Evolutionary conservation across 768 basidiomycete species (phyloP).

Genomic region (Suillus cothurnatus): DNA sequence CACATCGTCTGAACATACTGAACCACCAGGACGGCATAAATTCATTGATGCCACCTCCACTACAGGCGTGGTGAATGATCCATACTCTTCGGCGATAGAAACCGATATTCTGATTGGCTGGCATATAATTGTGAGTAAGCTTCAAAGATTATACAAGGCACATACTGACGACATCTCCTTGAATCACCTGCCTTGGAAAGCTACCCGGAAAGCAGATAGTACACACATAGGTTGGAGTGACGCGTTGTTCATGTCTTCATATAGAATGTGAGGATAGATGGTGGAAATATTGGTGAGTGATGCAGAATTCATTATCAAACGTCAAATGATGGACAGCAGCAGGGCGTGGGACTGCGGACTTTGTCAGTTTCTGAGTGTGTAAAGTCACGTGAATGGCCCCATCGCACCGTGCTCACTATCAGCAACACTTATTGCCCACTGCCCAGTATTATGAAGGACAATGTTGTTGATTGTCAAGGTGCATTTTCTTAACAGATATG

Average conservation of each 20-base stretch:
- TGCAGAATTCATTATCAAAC: not conserved
- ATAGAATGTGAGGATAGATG: not conserved
- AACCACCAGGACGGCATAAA: not conserved
- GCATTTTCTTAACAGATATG: not conserved
- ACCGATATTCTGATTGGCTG: constrained; percentile 10
- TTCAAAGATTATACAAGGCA: not conserved
- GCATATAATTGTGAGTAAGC: constrained; percentile 1
- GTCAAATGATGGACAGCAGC: not conserved
- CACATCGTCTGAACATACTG: not conserved
- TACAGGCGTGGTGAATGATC: constrained; percentile 7
- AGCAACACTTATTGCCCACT: not conserved
- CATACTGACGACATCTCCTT: too few relatives aligned
- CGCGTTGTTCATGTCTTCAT: not conserved
- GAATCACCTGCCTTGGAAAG: constrained; percentile 5
- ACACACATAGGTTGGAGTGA: constrained; percentile 5
- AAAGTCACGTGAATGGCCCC: not conserved
- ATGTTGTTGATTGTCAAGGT: not conserved
- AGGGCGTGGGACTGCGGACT: not conserved
- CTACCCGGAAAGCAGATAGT: constrained; percentile 11
- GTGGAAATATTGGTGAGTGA: constrained; percentile 8
- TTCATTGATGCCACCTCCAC: not conserved
- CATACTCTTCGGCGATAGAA: not conserved
- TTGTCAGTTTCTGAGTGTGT: not conserved
- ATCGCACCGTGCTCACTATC: too few relatives aligned
- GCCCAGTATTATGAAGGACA: not conserved